These are phyloP conservation scores for Jacaranda copaia DNA, from an alignment of 257 asterid genomes.

Conservation along the genomic window DNA sequence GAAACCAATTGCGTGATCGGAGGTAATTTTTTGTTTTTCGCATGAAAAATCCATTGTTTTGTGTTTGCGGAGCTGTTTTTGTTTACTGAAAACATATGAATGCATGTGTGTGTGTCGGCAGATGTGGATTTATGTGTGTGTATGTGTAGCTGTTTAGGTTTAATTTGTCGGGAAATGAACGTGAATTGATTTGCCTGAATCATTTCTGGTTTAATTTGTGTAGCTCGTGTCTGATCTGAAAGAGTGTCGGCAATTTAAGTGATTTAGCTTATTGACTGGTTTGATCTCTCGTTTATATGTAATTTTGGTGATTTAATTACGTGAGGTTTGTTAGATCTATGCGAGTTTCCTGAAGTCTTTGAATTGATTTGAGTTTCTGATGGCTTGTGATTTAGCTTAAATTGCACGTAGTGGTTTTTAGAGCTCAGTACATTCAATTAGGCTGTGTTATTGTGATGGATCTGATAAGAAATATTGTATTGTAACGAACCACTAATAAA, in stretches of 20 bases:
- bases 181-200: constrained; percentile 15
- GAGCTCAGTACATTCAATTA: constrained; percentile 27
- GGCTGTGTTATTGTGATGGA: constrained; percentile 27
- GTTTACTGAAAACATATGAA: not conserved
- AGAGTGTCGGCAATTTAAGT: constrained; percentile 24
- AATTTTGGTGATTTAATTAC: constrained; percentile 8
- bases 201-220: constrained; percentile 27
- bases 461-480: constrained; percentile 29
- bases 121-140: constrained; percentile 30
- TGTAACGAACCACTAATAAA: not conserved
- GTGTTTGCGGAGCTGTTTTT: not conserved
- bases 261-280: constrained; percentile 27
- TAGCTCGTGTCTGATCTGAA: constrained; percentile 39
- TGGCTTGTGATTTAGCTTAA: constrained; percentile 18
- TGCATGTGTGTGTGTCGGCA: constrained; percentile 2
- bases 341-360: constrained; percentile 13
- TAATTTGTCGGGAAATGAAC: not conserved
- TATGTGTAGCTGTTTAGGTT: constrained; percentile 1
- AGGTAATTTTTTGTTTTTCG: constrained; percentile 40
- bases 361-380: constrained; percentile 18
- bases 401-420: constrained; percentile 24
- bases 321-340: constrained; percentile 31
- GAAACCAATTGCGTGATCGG: constrained; percentile 34
- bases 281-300: constrained; percentile 26
- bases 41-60: not conserved